Percentiles rank a stretch among this genome's conserved stretches.
Conservation (phyloP, 257 asterid species). For the Solanum acaule region DNA sequence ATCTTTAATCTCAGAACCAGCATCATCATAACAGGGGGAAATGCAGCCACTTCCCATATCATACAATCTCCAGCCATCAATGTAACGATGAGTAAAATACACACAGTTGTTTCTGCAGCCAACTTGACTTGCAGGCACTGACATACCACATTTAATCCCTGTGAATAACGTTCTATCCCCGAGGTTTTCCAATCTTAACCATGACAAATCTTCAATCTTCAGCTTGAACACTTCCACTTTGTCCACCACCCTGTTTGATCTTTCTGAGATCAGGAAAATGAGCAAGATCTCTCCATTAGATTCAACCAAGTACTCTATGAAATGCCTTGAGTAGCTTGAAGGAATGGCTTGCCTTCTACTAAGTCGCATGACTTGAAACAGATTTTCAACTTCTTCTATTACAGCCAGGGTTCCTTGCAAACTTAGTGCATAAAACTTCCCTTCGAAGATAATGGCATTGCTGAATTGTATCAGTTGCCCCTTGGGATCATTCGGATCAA, state of each 20-base stretch:
- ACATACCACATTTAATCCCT: conserved; percentile 14
- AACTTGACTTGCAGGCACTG: conserved; percentile 13
- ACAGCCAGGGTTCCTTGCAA: conserved; percentile 27
- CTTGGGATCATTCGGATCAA: conserved; percentile 15
- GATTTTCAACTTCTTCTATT: conserved; percentile 10
- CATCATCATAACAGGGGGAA: background rate
- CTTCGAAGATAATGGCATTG: conserved; percentile 13
- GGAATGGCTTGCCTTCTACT: conserved; percentile 20
- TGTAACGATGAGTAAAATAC: conserved; percentile 6
- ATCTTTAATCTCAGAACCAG: background rate
- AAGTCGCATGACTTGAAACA: conserved; percentile 1
- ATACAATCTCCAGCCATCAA: conserved; percentile 16
- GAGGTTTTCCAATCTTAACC: conserved; percentile 7
- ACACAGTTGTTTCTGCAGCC: conserved; percentile 25
- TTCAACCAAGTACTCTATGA: conserved; percentile 19
- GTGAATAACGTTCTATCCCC: conserved; percentile 16
- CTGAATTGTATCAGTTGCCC: conserved; percentile 11
- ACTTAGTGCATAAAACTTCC: conserved; percentile 24
- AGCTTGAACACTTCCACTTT: conserved; percentile 19
- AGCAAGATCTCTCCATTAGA: conserved; percentile 21
- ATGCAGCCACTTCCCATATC: conserved; percentile 15
- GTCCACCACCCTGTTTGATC: conserved; percentile 1
- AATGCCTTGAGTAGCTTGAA: conserved; percentile 5
- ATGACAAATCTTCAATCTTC: background rate
- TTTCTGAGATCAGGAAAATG: conserved; percentile 15